Base-by-base conservation (phyloP, 2,329 filamentous ascomycete genomes). In the Arthroderma sp. region DNA sequence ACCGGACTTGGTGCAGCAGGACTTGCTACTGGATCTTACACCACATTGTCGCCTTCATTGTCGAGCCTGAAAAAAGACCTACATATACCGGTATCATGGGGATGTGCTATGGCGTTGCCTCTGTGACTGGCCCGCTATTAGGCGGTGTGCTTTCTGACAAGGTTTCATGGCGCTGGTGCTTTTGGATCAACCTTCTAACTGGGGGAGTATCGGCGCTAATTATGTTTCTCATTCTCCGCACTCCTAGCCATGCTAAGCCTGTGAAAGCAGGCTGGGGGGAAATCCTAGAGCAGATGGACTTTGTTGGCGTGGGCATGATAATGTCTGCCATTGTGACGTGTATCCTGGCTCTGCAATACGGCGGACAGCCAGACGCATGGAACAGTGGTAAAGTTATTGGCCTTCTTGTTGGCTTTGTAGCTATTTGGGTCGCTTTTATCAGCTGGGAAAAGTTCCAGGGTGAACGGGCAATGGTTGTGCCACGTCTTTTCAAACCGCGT, bases 381-480 rank as follows among this genome's bases (percentile, higher is more conserved):
- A 57, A 54, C 28, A 63, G 60, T 48, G 58, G 56, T n/a, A 63
- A 60, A 4, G 63, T 74, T 41, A 68, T 74, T 39, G 66, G 63
- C 0, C 59, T 74, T 7, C 66, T 75, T n/a, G 63, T 71, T 1
- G 60, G 74, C 3, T 72, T 71, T 47, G 66, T 68, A n/a, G 64
- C 73, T 4, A 58, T 74, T 4, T 63, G 65, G 1, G 61, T 68
- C 4, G 62, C 65, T 3, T 67, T 70, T 43, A 42, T 59, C 11
- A 45, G 44, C 0, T 50, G 65, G 45, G 61, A 69, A 46, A 43
- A 41, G 40, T 63, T 57, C 53, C 58, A 59, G 33, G 54, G 60
- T 29, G 67, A 70, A 4, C 56, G 56, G 3, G 69, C 69, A 1
- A 59, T 69, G 4, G 60, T 74, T 3, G 69, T 68, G 5, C 67